These are phyloP conservation scores for Moricandia moricandioides DNA, from an alignment of 345 rosid species.

Conservation along the genomic window DNA sequence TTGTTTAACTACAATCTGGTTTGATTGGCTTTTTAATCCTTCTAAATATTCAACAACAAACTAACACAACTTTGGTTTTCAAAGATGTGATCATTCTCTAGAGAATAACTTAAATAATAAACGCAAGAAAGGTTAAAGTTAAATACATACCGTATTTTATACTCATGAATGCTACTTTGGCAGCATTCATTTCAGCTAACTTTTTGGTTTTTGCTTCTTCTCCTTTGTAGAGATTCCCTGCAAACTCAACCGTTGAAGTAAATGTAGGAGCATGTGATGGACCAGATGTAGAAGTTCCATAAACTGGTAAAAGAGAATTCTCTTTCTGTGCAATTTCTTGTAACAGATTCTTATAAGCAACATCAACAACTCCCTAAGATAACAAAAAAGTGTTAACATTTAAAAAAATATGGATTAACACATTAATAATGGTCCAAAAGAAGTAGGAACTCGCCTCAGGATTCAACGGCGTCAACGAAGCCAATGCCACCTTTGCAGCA, in stretches of 20 bases:
- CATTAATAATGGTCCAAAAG: neutral
- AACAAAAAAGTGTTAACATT: neutral
- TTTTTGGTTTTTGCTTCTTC: conserved; percentile 55
- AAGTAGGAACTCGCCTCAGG: conserved; percentile 37
- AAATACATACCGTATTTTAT: conserved; percentile 32
- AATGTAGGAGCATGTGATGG: conserved; percentile 49
- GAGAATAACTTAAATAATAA: neutral
- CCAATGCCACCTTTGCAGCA: conserved; percentile 62
- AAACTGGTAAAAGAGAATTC: conserved; percentile 44
- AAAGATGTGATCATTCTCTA: neutral
- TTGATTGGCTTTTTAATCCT: neutral
- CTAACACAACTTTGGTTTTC: neutral
- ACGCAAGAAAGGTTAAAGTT: neutral
- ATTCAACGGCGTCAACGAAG: conserved; percentile 34
- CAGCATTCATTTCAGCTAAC: conserved; percentile 62
- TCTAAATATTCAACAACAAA: neutral
- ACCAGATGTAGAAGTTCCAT: conserved; percentile 44
- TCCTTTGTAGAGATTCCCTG: conserved; percentile 45
- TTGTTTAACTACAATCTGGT: neutral
- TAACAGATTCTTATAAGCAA: conserved; percentile 54
- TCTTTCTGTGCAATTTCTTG: conserved; percentile 59
- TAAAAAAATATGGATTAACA: neutral
- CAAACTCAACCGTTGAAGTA: conserved; percentile 49
- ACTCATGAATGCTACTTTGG: conserved; percentile 58
- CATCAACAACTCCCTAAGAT: conserved; percentile 41